Conservation (phyloP, 2,329 filamentous ascomycete species). For the Diaporthe vexans region DNA sequence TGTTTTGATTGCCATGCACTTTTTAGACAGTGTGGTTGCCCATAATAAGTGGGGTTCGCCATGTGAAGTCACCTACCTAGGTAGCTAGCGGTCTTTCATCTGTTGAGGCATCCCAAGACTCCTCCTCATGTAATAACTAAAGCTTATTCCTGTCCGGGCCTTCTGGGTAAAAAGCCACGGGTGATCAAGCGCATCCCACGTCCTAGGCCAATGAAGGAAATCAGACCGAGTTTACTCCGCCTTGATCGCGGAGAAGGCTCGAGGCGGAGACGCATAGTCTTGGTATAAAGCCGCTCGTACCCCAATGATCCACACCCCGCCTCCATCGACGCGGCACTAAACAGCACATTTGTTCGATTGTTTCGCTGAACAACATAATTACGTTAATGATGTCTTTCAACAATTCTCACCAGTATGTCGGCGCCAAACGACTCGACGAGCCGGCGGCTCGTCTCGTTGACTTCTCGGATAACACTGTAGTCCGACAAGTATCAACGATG, state of each 20-base stretch:
- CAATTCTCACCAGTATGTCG: not conserved
- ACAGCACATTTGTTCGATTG: not conserved
- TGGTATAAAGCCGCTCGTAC: conserved; percentile 26
- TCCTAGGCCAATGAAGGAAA: conserved; percentile 18
- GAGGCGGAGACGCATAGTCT: conserved; percentile 22
- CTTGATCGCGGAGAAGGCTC: conserved; percentile 19
- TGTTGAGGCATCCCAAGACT: not conserved
- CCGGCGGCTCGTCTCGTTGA: conserved; percentile 32
- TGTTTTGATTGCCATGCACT: not conserved
- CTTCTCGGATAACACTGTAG: conserved; percentile 37
- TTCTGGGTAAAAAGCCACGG: not conserved
- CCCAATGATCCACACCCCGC: conserved; percentile 9
- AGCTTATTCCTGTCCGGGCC: not conserved
- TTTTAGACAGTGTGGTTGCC: not conserved
- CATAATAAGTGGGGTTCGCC: not conserved
- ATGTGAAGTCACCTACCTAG: not conserved
- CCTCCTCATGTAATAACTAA: not conserved
- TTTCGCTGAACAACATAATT: not conserved
- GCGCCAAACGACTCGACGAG: not conserved
- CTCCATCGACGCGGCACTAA: not conserved
- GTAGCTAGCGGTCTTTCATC: not conserved
- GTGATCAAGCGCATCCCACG: conserved; percentile 1
- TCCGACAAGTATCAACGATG: conserved; percentile 40
- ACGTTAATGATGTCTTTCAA: not conserved
- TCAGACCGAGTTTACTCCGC: conserved; percentile 31